Evolutionary conservation across 345 rosid species (phyloP), one percentile per base, ranked within the genome.

Genomic region (Ricinus communis): DNA sequence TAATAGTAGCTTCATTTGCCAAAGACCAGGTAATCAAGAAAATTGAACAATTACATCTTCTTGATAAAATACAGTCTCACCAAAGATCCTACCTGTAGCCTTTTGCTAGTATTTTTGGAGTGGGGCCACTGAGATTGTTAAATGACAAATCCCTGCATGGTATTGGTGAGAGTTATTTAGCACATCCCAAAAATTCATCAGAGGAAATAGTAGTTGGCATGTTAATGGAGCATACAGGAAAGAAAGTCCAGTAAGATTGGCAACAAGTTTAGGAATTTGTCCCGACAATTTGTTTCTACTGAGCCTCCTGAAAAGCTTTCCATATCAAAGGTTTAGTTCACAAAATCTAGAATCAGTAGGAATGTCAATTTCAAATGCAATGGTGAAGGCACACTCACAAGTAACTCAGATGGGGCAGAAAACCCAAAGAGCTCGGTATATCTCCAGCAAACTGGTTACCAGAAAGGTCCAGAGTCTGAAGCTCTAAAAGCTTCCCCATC

Each of bases 61-160:
- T 18, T 30, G 28, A 57, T 12, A 28, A 57, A 62, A 47, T 25
- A 57, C 55, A 60, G 50, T 47, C 30, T 55, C 8, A 10, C 22
- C 18, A 63, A 52, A 55, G 49, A 59, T 65, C 69, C 81, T 70
- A 92, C 97, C 97, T 89, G 76, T 91, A 92, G 71, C 77, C 96
- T 68, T 90, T 95, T 12, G 97, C 99, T 69, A 85, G 79, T 68
- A 92, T 92, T 66, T 76, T 90, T 11, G 97, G 99, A 16, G 87
- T 87, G 19, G 97, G 96, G 50, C 97, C 97, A 21, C 97, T 95
- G 27, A 92, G 90, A 83, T 95, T 95, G 77, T 95, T 92, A 77
- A 76, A 92, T 1, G 97, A 95, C 46, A 95, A 84, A 79, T 95
- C 99, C 89, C 99, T 92, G 81, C 53, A 61, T 55, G 19, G 16